These are phyloP conservation scores for barley (Hordeum vulgare) DNA, from an alignment of 176 grass and related monocot species.

Conservation along the genomic window MorexV3_pseudomolecules_assembly NC_058519.1:653688433-653688932, in stretches of 20 bases:
- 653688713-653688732: conserved; percentile 89
- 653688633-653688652: not conserved
- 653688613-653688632: conserved; percentile 79
- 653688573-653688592: conserved; percentile 69
- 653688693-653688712: not conserved
- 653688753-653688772: conserved; percentile 86
- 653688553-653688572: conserved; percentile 54
- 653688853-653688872: conserved; percentile 74
- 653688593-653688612: conserved; percentile 76
- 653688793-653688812: not conserved
- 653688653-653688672: not conserved
- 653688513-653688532: not conserved
- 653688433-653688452: conserved; percentile 82
- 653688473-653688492: not conserved
- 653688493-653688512: not conserved
- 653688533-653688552: not conserved
- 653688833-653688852: not conserved
- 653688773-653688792: conserved; percentile 26
- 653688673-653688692: not conserved
- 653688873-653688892: conserved; percentile 76
- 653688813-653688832: not conserved
- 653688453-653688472: conserved; percentile 67
- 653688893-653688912: conserved; percentile 72
- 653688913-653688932: conserved; percentile 92
- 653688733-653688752: conserved; percentile 83